Evolutionary conservation across 352 stramenopile species (phyloP), one percentile per base, ranked within the genome.

Genomic region (Phytophthora uliginosa): DNA sequence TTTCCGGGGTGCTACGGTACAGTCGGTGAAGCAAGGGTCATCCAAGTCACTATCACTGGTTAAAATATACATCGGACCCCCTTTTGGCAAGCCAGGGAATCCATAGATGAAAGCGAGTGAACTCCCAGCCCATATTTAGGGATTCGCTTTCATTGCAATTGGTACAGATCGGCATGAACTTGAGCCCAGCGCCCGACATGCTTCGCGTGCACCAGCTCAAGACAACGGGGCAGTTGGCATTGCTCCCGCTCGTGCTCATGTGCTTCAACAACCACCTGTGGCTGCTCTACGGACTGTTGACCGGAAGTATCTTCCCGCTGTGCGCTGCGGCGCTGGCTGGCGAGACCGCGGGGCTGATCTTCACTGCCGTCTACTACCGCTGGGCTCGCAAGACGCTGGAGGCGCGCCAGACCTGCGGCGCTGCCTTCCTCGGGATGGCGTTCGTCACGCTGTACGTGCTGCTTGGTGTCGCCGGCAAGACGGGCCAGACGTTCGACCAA

Each of bases 201-300:
- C 69, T 74, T 38, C 63, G 53, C 0, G 58, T 85, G 2, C 62
- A 78, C 56, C 67, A 74, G 26, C 56, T 48, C 57, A 69, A 78
- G 62, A 78, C 73, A 48, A 76, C 73, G 24, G 73, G 73, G 26
- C 67, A 82, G 31, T 71, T 83, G 74, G 63, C 71, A 26, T 45
- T 87, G 69, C 67, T 83, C 5, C 79, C 80, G 51, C 70, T 85
- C 5, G 70, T 81, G 36, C 66, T 82, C 66, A 83, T 86, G 70
- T 71, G 69, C 52, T 69, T 74, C 61, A 86, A 86, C 74, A 83
- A 76, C 69, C 66, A 81, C 63, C 50, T 81, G 12, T 86, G 79
- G 76, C 61, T 74, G 52, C 53, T 84, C 17, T 83, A 83, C 66
- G 71, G 77, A 24, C 65, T 79, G 20, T 28, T 81, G 15, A 74